Evolutionary conservation across 805 yeast genomes (phyloP).

Genomic region (Ogataea glucozyma): DNA sequence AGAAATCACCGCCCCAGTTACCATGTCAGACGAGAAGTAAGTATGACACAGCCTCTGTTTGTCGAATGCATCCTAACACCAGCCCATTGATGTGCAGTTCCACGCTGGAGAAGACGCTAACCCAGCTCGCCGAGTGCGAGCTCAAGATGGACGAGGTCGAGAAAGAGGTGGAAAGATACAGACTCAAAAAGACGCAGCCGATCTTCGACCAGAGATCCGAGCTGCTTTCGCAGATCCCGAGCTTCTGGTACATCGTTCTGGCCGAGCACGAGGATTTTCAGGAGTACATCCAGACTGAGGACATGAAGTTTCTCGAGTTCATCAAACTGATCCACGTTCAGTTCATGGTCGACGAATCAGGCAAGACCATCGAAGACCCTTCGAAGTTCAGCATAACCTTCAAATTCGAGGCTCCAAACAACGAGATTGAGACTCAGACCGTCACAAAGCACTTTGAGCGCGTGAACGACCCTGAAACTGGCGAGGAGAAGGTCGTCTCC

Average conservation of each 20-base stretch:
- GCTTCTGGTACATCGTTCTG: slow-evolving; percentile 85
- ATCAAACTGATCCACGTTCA: slow-evolving; percentile 64
- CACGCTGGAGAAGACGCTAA: slow-evolving; percentile 41
- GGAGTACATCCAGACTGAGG: slow-evolving; percentile 75
- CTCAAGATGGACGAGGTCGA: slow-evolving; percentile 61
- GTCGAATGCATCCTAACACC: neutral
- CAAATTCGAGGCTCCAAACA: slow-evolving; percentile 49
- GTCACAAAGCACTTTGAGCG: slow-evolving; percentile 61
- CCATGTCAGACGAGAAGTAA: slow-evolving; percentile 10
- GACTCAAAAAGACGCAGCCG: slow-evolving; percentile 54
- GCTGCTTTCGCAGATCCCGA: slow-evolving; percentile 56
- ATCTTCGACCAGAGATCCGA: slow-evolving; percentile 59
- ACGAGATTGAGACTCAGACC: slow-evolving; percentile 54
- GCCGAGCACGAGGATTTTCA: slow-evolving; percentile 85
- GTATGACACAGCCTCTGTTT: neutral
- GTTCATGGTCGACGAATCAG: slow-evolving; percentile 40
- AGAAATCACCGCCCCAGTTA: neutral
- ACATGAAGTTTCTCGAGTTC: slow-evolving; percentile 70
- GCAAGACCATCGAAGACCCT: slow-evolving; percentile 36
- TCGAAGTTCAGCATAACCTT: slow-evolving; percentile 59
- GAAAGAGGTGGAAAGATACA: slow-evolving; percentile 55
- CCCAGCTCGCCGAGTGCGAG: slow-evolving; percentile 57
- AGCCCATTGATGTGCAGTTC: neutral
- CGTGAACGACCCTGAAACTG: slow-evolving; percentile 46
- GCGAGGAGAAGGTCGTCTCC: slow-evolving; percentile 57